Evolutionary conservation across 176 grass and related monocot genomes (phyloP).

Genomic region (Avena atlantica): DNA sequence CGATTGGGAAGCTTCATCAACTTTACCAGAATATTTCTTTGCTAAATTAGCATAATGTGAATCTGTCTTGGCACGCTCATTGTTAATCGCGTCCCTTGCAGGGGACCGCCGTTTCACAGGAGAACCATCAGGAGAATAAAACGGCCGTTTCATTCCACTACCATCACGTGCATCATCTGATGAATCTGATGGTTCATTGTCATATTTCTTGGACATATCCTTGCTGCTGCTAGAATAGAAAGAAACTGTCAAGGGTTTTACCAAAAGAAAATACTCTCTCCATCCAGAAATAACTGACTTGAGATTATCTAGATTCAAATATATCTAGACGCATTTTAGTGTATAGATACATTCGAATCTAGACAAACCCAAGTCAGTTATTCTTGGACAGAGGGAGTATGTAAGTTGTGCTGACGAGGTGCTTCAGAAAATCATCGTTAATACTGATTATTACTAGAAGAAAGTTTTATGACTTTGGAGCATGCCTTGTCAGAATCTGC

Average conservation of each 20-base stretch:
- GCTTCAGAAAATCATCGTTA: neutral
- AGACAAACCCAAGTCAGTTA: too few relatives aligned
- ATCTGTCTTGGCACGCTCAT: slow-evolving; percentile 15
- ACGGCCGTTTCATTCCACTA: slow-evolving; percentile 32
- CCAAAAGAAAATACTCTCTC: neutral
- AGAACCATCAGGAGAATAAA: slow-evolving; percentile 23
- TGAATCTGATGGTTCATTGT: slow-evolving; percentile 42
- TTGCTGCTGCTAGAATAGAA: slow-evolving; percentile 50
- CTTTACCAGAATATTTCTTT: slow-evolving; percentile 46
- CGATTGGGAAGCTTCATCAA: slow-evolving; percentile 35
- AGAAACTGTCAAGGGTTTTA: slow-evolving; percentile 33
- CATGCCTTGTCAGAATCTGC: neutral
- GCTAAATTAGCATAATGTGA: slow-evolving; percentile 15
- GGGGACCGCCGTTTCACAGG: slow-evolving; percentile 13
- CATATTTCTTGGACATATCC: slow-evolving; percentile 41
- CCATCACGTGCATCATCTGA: slow-evolving; percentile 51
- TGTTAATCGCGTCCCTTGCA: slow-evolving; percentile 31
- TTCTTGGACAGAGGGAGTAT: neutral
- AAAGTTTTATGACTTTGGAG: neutral
- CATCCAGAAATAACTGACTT: too few relatives aligned
- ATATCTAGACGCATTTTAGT: too few relatives aligned
- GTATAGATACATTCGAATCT: too few relatives aligned
- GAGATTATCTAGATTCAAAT: too few relatives aligned
- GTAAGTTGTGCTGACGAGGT: neutral
- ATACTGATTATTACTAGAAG: neutral